phyloP scores from a whole-genome alignment of 2,329 filamentous ascomycete species.

The Cercospora sp. region DNA sequence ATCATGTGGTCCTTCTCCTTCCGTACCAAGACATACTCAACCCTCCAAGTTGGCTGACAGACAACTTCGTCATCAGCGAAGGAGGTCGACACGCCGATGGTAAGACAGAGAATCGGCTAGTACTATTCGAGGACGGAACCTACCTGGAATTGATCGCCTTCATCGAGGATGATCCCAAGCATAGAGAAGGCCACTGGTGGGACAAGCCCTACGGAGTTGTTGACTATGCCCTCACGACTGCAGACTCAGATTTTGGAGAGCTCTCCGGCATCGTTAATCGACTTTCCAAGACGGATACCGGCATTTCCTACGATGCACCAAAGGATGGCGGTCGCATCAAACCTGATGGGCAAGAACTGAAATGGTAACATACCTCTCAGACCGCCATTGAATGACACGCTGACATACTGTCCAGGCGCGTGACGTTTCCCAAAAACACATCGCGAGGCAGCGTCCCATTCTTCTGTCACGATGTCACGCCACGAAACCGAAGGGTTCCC shows the following conservation, averaged over 20 bases:
- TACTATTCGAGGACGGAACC: conserved; percentile 62
- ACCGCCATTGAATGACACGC: not conserved
- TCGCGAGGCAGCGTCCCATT: conserved; percentile 60
- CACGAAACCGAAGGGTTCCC: conserved; percentile 58
- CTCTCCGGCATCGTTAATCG: conserved; percentile 26
- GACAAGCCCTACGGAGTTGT: conserved; percentile 52
- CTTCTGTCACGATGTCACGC: conserved; percentile 65
- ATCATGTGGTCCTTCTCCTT: conserved; percentile 66
- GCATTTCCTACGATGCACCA: conserved; percentile 52
- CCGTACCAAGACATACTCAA: conserved; percentile 51
- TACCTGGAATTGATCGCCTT: conserved; percentile 70
- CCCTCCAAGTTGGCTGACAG: conserved; percentile 53
- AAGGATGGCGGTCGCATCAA: conserved; percentile 55
- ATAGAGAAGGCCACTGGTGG: conserved; percentile 59
- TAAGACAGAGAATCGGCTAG: conserved; percentile 61
- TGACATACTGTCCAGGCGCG: conserved; percentile 35
- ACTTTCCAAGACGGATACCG: conserved; percentile 29
- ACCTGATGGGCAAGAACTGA: conserved; percentile 57
- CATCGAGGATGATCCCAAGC: conserved; percentile 47
- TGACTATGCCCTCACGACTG: conserved; percentile 61
- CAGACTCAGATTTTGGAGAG: conserved; percentile 23
- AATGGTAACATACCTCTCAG: conserved; percentile 47
- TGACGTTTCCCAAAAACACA: conserved; percentile 51
- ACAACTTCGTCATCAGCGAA: conserved; percentile 58
- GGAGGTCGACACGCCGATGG: conserved; percentile 64